Base-by-base conservation (phyloP, 2,329 filamentous ascomycete species). In the Alternaria dauci region DNA sequence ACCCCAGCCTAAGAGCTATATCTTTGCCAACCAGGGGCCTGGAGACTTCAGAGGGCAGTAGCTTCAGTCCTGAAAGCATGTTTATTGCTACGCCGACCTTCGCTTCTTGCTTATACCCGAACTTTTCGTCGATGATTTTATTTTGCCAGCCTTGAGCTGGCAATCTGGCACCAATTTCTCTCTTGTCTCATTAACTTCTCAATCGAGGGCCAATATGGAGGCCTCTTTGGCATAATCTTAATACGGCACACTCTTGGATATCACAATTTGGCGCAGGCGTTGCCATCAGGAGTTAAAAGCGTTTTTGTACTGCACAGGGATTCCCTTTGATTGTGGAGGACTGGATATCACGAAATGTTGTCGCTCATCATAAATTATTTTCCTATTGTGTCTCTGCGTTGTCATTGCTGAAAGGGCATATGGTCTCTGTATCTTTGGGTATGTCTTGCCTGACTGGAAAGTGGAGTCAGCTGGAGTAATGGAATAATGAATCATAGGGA, bases 11-110 rank as follows among this genome's bases (percentile, higher is more conserved):
- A 83, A 82, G 71, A 81, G 76, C 58, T 84, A 81, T 65, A 80
- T 81, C 16, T 84, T 84, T 57, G 79, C 81, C 46, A 83, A 83
- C 50, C 79, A 81, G 58, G 79, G 79, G 9, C 81, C 81, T 1
- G 74, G 77, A 60, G 79, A 82, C 64, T 83, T 82, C 65, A 64
- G 62, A 16, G 59, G 36, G 28, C 57, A 62, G 42, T 65, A 53
- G 42, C 36, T 43, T 28, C 36, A 42, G 23, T 42, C 46, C 25
- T 38, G 25, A 41, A 52, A 38, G 46, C 46, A 50, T 34, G 26
- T 28, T 25, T 32, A 28, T 41, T 28, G 23, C 28, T 28, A 41
- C 28, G 30, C 48, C 26, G 26, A 43, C 52, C 42, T 50, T 41
- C 42, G 47, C 58, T 55, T 61, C 58, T 61, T 47, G 54, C 48